Evolutionary conservation across 345 rosid genomes (phyloP).

Genomic region (Pugionium cornutum): DNA sequence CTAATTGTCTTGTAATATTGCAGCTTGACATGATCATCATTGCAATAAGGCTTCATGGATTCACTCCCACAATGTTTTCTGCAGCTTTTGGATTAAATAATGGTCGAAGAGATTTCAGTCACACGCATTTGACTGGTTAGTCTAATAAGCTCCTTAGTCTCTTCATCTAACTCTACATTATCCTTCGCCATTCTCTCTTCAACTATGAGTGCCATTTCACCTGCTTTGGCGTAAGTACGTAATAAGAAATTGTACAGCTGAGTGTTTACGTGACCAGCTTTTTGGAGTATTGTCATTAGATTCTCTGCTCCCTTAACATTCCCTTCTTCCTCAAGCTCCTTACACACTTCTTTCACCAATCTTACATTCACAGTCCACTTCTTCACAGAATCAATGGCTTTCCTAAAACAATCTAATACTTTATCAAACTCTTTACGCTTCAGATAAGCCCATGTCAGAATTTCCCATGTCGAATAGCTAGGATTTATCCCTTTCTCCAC

Average conservation of each 20-base stretch:
- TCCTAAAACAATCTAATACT: conserved; percentile 61
- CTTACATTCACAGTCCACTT: conserved; percentile 65
- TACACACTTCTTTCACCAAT: conserved; percentile 49
- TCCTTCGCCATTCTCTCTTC: conserved; percentile 79
- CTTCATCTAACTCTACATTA: conserved; percentile 58
- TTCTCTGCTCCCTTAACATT: conserved; percentile 65
- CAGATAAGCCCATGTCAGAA: conserved; percentile 69
- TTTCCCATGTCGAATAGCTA: conserved; percentile 83
- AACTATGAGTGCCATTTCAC: conserved; percentile 72
- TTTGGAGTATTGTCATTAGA: conserved; percentile 57
- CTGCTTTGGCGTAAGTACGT: conserved; percentile 70
- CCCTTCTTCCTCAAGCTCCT: conserved; percentile 59
- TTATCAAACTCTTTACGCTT: conserved; percentile 51
- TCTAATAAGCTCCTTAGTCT: conserved; percentile 61
- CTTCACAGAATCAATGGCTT: conserved; percentile 65
- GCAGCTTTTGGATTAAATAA: conserved; percentile 26
- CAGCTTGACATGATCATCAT: neutral
- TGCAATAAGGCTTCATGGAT: neutral
- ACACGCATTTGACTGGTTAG: conserved; percentile 65
- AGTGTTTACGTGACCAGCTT: conserved; percentile 65
- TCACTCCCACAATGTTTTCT: neutral
- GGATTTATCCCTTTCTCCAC: conserved; percentile 58
- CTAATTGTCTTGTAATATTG: neutral
- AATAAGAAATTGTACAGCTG: conserved; percentile 69
- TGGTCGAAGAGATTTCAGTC: conserved; percentile 53